Percentiles rank a stretch among this genome's conserved stretches.
Evolutionary conservation across 768 basidiomycete genomes (phyloP).

Genomic region (Mycena indigotica): DNA sequence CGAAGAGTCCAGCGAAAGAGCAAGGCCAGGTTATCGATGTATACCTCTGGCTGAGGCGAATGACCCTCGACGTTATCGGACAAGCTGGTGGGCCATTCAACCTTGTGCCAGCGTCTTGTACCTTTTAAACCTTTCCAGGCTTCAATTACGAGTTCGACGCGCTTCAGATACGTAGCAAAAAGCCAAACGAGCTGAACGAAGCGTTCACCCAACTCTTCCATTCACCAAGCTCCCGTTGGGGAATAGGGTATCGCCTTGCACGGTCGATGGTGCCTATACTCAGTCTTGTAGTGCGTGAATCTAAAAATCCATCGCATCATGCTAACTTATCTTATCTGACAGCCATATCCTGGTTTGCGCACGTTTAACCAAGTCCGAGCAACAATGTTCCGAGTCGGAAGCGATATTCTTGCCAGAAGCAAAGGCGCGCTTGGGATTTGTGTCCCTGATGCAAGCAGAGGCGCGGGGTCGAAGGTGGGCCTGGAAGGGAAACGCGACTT

Average conservation of each 20-base stretch:
- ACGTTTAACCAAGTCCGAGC: constrained; percentile 22
- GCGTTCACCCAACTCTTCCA: constrained; percentile 46
- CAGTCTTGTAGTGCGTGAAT: constrained; percentile 34
- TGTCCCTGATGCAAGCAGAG: no score
- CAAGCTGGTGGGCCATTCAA: constrained; percentile 50
- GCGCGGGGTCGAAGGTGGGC: constrained; percentile 48
- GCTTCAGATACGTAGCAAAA: constrained; percentile 15
- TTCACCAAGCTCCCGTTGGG: constrained; percentile 36
- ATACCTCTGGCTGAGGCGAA: constrained; percentile 46
- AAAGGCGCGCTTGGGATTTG: constrained; percentile 39
- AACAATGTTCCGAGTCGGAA: constrained; percentile 53
- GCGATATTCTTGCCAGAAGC: constrained; percentile 49
- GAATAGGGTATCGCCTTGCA: constrained; percentile 21
- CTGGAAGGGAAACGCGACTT: constrained; percentile 48
- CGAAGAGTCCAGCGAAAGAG: constrained; percentile 27
- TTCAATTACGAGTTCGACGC: constrained; percentile 23
- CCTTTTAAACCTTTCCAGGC: constrained; percentile 2
- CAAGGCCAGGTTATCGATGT: constrained; percentile 41
- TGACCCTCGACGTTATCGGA: constrained; percentile 64
- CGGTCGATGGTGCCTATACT: constrained; percentile 33
- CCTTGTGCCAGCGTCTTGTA: constrained; percentile 40
- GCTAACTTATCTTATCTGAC: neutral
- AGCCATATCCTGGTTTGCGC: constrained; percentile 19
- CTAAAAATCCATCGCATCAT: neutral
- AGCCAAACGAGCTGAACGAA: constrained; percentile 41